Conservation (phyloP, 805 yeast genomes). For the Zygosaccharomyces lentus region DNA sequence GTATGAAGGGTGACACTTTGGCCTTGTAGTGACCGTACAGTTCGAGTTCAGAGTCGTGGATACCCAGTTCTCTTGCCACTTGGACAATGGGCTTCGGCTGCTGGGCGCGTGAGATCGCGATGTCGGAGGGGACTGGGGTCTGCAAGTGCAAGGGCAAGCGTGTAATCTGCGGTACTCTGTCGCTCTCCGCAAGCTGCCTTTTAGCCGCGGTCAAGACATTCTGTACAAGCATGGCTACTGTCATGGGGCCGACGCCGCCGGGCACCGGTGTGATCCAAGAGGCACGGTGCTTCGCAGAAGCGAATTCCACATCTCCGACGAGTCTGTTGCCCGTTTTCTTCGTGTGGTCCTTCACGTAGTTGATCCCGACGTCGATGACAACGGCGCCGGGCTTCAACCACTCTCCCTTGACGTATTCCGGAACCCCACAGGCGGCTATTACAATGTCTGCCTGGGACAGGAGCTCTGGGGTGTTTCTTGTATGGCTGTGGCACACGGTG, state of each 20-base stretch:
- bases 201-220: conserved; percentile 81
- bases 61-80: conserved; percentile 80
- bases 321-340: conserved; percentile 75
- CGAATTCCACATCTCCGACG: conserved; percentile 95
- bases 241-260: conserved; percentile 99
- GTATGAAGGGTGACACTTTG: conserved; percentile 66
- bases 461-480: conserved; percentile 48
- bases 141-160: conserved; percentile 53
- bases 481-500: conserved; percentile 66
- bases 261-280: conserved; percentile 91
- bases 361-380: conserved; percentile 93
- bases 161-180: conserved; percentile 45
- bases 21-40: conserved; percentile 88
- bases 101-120: conserved; percentile 84
- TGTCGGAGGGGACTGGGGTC: conserved; percentile 85
- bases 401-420: conserved; percentile 79
- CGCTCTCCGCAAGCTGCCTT: conserved; percentile 40
- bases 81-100: conserved; percentile 74
- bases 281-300: conserved; percentile 55
- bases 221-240: conserved; percentile 89
- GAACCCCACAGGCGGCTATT: conserved; percentile 85
- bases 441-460: conserved; percentile 68
- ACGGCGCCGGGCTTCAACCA: conserved; percentile 83
- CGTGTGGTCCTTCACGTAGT: conserved; percentile 71
- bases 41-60: conserved; percentile 73